Evolutionary conservation across 2,329 filamentous ascomycete genomes (phyloP).

Genomic region (Nemania sp.): DNA sequence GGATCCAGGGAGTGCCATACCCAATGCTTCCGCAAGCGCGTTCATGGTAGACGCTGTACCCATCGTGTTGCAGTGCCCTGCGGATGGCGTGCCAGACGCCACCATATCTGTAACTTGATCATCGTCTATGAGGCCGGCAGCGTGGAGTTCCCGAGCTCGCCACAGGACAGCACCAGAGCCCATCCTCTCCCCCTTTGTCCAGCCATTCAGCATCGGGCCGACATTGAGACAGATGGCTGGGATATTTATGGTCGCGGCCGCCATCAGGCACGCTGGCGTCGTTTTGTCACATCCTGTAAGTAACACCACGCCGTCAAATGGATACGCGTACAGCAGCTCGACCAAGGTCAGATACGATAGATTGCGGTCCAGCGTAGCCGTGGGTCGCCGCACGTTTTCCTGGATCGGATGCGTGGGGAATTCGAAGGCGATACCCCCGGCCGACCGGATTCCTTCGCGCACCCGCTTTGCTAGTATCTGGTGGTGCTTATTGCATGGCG

Average conservation of each 20-base stretch:
- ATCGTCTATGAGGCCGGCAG: conserved; percentile 49
- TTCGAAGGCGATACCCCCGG: conserved; percentile 54
- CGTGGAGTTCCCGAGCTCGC: conserved; percentile 52
- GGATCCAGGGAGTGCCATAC: conserved; percentile 55
- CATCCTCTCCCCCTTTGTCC: conserved; percentile 44
- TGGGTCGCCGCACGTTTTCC: conserved; percentile 51
- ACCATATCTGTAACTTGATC: conserved; percentile 51
- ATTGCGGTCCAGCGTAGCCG: conserved; percentile 54
- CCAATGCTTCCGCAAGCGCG: conserved; percentile 54
- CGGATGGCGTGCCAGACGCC: conserved; percentile 45
- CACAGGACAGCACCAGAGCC: conserved; percentile 53
- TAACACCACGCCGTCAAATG: conserved; percentile 54
- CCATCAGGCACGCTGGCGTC: conserved; percentile 55
- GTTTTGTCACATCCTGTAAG: conserved; percentile 58
- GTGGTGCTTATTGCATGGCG: conserved; percentile 55
- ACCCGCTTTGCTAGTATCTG: conserved; percentile 53
- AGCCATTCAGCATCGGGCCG: conserved; percentile 56
- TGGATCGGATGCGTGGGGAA: conserved; percentile 57
- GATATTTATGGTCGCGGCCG: conserved; percentile 55
- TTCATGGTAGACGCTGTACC: conserved; percentile 58
- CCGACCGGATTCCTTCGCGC: conserved; percentile 52
- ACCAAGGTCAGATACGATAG: conserved; percentile 52
- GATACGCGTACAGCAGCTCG: conserved; percentile 52
- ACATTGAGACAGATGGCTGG: conserved; percentile 56
- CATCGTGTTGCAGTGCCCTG: conserved; percentile 53